Percentiles rank a stretch among this genome's conserved stretches.
phyloP scores from a whole-genome alignment of 2,329 filamentous ascomycete genomes.

The Penicillium sclerotigenum region DNA sequence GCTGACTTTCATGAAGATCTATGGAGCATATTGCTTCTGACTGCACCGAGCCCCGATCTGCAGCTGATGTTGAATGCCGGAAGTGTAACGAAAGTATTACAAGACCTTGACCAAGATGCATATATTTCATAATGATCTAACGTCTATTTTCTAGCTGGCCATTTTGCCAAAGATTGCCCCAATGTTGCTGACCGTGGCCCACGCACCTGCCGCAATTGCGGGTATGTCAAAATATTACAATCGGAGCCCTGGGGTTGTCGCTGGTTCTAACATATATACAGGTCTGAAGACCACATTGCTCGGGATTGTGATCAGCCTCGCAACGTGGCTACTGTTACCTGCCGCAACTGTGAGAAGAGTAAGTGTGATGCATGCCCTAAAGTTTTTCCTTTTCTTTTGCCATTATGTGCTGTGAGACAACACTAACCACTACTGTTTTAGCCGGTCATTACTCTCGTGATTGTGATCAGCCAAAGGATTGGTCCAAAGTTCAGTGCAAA shows the following conservation, averaged over 20 bases:
- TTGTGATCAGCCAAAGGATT: constrained; percentile 45
- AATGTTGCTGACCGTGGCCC: constrained; percentile 28
- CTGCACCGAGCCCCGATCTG: constrained; percentile 47
- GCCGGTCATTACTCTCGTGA: constrained; percentile 45
- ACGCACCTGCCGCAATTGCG: constrained; percentile 46
- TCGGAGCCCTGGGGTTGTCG: neutral
- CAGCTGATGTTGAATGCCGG: constrained; percentile 46
- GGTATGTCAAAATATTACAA: constrained; percentile 28
- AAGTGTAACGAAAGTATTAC: constrained; percentile 41
- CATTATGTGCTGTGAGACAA: neutral
- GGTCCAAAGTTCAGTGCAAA: constrained; percentile 45
- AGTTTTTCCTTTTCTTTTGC: too few species aligned
- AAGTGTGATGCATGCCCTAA: constrained; percentile 8
- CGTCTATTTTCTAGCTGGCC: constrained; percentile 34
- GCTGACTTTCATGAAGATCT: constrained; percentile 30
- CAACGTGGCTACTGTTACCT: constrained; percentile 40
- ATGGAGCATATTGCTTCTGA: constrained; percentile 48
- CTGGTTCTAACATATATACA: constrained; percentile 20
- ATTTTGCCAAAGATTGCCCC: constrained; percentile 49
- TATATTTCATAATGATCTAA: constrained; percentile 8
- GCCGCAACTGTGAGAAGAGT: constrained; percentile 47
- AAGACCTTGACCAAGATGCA: neutral
- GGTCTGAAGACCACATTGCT: constrained; percentile 43
- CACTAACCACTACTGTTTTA: constrained; percentile 18
- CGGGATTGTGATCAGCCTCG: constrained; percentile 45